These are phyloP conservation scores for Huntiella decipiens DNA, from an alignment of 2,329 filamentous ascomycete genomes.

Conservation along the genomic window DNA sequence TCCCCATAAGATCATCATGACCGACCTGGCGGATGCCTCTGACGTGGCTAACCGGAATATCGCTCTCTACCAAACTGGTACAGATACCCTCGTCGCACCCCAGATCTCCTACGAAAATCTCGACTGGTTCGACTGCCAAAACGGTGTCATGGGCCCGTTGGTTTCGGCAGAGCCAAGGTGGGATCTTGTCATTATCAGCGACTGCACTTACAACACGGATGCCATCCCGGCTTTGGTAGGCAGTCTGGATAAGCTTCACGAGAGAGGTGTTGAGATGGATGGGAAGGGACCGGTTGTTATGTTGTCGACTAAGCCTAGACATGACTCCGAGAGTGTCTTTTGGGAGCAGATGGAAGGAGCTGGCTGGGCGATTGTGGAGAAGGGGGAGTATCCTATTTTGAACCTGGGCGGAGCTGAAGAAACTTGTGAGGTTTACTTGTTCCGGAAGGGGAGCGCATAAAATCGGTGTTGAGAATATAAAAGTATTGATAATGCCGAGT, in stretches of 20 bases:
- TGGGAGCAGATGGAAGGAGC: constrained; percentile 27
- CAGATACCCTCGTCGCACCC: constrained; percentile 9
- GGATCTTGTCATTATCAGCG: constrained; percentile 37
- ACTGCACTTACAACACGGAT: constrained; percentile 44
- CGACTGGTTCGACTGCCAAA: constrained; percentile 34
- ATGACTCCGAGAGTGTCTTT: constrained; percentile 30
- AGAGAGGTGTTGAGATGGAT: constrained; percentile 13
- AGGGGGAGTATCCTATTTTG: constrained; percentile 25
- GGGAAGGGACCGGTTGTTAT: constrained; percentile 24
- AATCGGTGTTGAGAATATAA: too few species aligned
- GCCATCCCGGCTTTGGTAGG: constrained; percentile 33
- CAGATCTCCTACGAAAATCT: constrained; percentile 32
- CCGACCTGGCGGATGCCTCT: constrained; percentile 36
- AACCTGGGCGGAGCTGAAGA: constrained; percentile 26
- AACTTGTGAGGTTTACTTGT: constrained; percentile 32
- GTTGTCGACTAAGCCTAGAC: constrained; percentile 36
- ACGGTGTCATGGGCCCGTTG: constrained; percentile 25
- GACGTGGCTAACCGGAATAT: constrained; percentile 31
- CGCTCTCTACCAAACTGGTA: constrained; percentile 13
- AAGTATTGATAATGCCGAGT: too few species aligned
- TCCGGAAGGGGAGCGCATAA: constrained; percentile 16
- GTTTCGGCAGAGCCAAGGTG: constrained; percentile 22
- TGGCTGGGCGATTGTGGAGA: constrained; percentile 26
- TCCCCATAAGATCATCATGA: constrained; percentile 26
- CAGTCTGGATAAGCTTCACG: constrained; percentile 31